Percentiles rank a stretch among this genome's conserved stretches.
phyloP scores from a whole-genome alignment of 2,329 filamentous ascomycete genomes.

The Paracoccidioides brasiliensis region DNA sequence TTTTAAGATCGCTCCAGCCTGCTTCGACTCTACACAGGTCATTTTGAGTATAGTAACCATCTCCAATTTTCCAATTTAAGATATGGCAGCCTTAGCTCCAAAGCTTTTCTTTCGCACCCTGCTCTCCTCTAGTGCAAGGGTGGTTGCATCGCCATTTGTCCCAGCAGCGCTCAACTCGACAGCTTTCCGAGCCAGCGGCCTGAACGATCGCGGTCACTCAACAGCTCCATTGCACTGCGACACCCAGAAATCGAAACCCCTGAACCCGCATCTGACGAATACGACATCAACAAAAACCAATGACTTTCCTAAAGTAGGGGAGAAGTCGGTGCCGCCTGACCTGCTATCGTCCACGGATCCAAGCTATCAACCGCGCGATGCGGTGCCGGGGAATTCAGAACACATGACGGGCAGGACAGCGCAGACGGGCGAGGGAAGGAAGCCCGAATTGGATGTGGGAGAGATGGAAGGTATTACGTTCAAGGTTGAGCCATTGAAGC shows the following conservation, averaged over 20 bases:
- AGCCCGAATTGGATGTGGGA: slow-evolving; percentile 49
- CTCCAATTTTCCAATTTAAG: background rate
- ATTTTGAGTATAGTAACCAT: background rate
- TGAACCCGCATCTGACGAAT: slow-evolving; percentile 52
- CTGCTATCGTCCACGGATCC: slow-evolving; percentile 44
- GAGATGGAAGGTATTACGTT: slow-evolving; percentile 80
- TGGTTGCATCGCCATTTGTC: slow-evolving; percentile 8
- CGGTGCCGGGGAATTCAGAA: slow-evolving; percentile 49
- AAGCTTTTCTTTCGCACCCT: slow-evolving; percentile 34
- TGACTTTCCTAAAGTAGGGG: slow-evolving; percentile 48
- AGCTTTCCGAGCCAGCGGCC: slow-evolving; percentile 20
- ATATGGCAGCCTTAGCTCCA: slow-evolving; percentile 30
- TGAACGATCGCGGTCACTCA: slow-evolving; percentile 40
- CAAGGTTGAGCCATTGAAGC: slow-evolving; percentile 75
- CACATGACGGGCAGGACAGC: slow-evolving; percentile 49
- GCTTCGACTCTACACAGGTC: too few relatives aligned
- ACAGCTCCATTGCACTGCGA: slow-evolving; percentile 43
- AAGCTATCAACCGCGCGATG: slow-evolving; percentile 46
- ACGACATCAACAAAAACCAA: slow-evolving; percentile 51
- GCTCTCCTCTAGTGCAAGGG: slow-evolving; percentile 21
- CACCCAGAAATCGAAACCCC: slow-evolving; percentile 42
- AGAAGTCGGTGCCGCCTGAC: slow-evolving; percentile 46
- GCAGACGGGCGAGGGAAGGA: background rate
- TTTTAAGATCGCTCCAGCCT: too few relatives aligned
- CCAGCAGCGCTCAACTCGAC: slow-evolving; percentile 21